Conservation (phyloP, 805 yeast species). For the Brettanomyces anomalus region DNA sequence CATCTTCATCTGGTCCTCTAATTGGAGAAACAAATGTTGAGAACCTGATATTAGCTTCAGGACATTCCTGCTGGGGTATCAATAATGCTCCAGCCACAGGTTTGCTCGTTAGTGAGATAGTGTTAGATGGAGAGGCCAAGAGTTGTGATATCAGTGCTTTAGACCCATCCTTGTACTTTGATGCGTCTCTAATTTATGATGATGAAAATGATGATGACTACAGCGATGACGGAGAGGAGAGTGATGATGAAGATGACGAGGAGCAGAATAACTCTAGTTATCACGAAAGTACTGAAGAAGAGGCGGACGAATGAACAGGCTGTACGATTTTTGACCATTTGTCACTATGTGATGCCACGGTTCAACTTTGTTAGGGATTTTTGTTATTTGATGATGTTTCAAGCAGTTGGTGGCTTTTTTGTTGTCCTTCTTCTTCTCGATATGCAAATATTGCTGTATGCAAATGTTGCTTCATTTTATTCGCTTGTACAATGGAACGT, state of each 20-base stretch:
- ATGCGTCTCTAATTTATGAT: slow-evolving; percentile 40
- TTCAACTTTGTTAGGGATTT: too few relatives aligned
- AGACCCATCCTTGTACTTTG: slow-evolving; percentile 83
- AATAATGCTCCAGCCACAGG: slow-evolving; percentile 98
- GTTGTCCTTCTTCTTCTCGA: too few relatives aligned
- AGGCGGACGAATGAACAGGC: neutral
- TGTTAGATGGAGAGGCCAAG: slow-evolving; percentile 72
- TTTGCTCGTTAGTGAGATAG: slow-evolving; percentile 77
- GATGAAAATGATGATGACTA: slow-evolving; percentile 22
- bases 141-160: slow-evolving; percentile 75
- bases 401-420: too few relatives aligned
- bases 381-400: too few relatives aligned
- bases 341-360: too few relatives aligned
- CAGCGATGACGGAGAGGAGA: slow-evolving; percentile 17
- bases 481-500: too few relatives aligned
- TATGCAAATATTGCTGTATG: too few relatives aligned
- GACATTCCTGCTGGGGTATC: slow-evolving; percentile 98
- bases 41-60: slow-evolving; percentile 72
- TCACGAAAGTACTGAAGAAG: slow-evolving; percentile 1
- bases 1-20: slow-evolving; percentile 86
- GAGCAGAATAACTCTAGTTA: neutral
- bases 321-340: neutral
- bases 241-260: slow-evolving; percentile 12
- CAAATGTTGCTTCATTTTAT: too few relatives aligned
- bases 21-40: slow-evolving; percentile 89